Percentiles rank a stretch among this genome's conserved stretches.
Conservation (phyloP, 1,284 basidiomycete genomes). For the Ganoderma meredithae region DNA sequence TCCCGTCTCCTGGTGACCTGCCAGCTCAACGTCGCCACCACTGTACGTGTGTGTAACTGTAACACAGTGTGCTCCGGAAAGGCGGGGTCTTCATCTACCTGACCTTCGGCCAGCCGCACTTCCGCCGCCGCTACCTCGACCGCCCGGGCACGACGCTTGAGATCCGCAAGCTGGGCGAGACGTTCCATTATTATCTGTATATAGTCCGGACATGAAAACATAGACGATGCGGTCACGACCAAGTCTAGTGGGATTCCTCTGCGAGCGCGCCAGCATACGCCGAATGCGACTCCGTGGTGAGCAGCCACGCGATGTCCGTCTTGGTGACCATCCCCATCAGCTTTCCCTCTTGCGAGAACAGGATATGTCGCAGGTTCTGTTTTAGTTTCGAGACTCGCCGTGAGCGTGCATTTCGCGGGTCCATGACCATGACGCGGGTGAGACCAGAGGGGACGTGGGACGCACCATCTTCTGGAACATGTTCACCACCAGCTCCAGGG, state of each 20-base stretch:
- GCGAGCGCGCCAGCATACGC: conserved; percentile 58
- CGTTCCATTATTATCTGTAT: conserved; percentile 90
- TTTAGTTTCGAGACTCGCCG: no score
- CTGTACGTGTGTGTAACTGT: no score
- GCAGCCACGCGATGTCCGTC: conserved; percentile 66
- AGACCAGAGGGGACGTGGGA: conserved; percentile 5
- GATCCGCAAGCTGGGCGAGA: conserved; percentile 73
- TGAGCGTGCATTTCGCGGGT: no score
- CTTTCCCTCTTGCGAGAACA: conserved; percentile 68
- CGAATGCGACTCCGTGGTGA: conserved; percentile 58
- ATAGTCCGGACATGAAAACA: conserved; percentile 41
- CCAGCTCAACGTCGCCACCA: not conserved
- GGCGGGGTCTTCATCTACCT: conserved; percentile 82
- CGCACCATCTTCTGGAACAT: conserved; percentile 78
- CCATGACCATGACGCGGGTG: no score
- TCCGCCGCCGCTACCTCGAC: conserved; percentile 76
- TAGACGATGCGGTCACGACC: no score
- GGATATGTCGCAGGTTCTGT: conserved; percentile 71
- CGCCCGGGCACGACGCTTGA: conserved; percentile 64
- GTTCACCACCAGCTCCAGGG: conserved; percentile 71
- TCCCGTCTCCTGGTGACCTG: not conserved
- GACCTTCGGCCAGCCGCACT: conserved; percentile 93
- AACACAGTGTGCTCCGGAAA: conserved; percentile 66
- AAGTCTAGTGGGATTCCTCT: conserved; percentile 25
- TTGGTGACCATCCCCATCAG: conserved; percentile 74